Evolutionary conservation across 495 filamentous ascomycete species (phyloP), one percentile per base, ranked within the genome.

Genomic region (Extremus antarcticus): DNA sequence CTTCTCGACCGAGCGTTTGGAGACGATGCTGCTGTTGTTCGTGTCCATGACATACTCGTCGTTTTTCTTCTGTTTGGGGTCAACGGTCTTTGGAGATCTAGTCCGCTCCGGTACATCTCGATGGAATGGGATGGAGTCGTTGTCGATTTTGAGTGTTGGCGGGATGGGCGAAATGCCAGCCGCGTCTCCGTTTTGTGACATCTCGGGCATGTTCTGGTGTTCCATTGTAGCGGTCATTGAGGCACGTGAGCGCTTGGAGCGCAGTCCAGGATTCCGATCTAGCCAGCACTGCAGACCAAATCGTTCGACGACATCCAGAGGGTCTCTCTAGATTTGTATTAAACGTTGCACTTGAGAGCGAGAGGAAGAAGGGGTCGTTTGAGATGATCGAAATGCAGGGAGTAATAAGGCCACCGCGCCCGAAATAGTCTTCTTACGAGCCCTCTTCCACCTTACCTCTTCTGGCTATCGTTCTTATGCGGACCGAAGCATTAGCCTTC

Each of bases 1-100:
- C 61, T 81, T 80, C 65, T 94, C 88, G 25, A 95, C 88, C 60
- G 86, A 89, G 55, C 88, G 77, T 66, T 95, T 95, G 23, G 87
- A 94, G 39, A 88, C 83, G 62, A 95, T 94, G 61, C 85, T 90
- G 68, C 85, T 88, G 66, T 81, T 88, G 65, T 95, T 95, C 51
- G 90, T 95, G 85, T 90, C 58, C 58, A 62, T 64, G 43, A 64
- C 53, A 20, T 47, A 56, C 22, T 66, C 61, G 40, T 66, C 63
- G 48, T 48, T 48, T 9, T 50, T 57, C 48, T 59, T 60, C 13
- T 45, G 25, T 40, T 57, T 61, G n/a, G n/a, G 19, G 23, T 56
- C 53, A 22, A 43, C 17, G 40, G 23, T 40, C 9, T 43, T 22
- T 10, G 58, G 40, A 22, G 47, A 32, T 1, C 51, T 8, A 1